Base-by-base conservation (phyloP, 2,329 filamentous ascomycete species). In the Alternaria burnsii region DNA sequence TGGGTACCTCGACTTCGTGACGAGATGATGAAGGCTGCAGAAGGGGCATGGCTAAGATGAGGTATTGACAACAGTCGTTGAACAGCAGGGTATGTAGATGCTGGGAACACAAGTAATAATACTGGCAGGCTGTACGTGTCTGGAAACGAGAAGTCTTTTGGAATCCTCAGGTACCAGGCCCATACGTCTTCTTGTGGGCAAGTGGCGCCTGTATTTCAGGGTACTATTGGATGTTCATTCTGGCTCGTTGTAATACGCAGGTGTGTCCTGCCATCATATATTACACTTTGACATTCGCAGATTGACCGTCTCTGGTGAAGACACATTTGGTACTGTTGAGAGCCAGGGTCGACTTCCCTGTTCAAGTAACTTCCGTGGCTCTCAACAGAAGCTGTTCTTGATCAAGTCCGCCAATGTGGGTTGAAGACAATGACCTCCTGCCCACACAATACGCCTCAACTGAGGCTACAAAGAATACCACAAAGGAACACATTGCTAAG, bases 241-340 rank as follows among this genome's bases (percentile, higher is more conserved):
- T 3, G 11, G 14, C 20, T n/a, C 8, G 14, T 12, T 20, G 10
- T n/a, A 20, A 24, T 38, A 20, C 46, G 22, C 20, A n/a, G 16
- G 20, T 36, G 16, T 50, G 12, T n/a, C 16, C 30, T 50, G 10
- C 30, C 30, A 34, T 50, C 46, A 34, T 50, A 20, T 50, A 36
- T 50, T 22, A 50, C 20, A 34, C 22, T 9, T 14, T 22, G 46
- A 26, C 20, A 5, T 9, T 38, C 8, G 24, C 20, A 4, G 10
- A n/a, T 12, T 16, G 9, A 36, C 1, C 20, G 9, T 3, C 36
- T 50, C 3, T 20, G 36, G 32, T 18, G 30, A n/a, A n/a, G 8
- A 26, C 24, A n/a, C 1, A 50, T 50, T 12, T 26, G 46, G 46
- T 50, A 50, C 46, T 50, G 46, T 26, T 50, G 46, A 50, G 46